These are phyloP conservation scores for Melanogaster broomeanus DNA, from an alignment of 768 basidiomycete genomes.

Conservation along the genomic window DNA sequence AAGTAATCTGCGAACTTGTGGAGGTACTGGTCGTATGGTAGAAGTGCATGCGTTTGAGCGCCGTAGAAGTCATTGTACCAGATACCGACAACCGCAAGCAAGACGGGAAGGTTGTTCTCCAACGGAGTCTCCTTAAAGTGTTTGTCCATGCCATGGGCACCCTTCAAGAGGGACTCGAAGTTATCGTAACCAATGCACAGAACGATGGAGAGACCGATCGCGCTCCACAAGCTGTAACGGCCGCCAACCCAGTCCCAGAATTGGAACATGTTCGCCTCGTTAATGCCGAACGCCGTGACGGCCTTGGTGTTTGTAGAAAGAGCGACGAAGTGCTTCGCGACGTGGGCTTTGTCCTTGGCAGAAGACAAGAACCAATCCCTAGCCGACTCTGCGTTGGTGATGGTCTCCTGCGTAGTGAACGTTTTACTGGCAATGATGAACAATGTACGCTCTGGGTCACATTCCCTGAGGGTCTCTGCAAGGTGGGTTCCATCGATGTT, in stretches of 20 bases:
- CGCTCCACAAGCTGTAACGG: slow-evolving; percentile 97
- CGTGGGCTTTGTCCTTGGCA: slow-evolving; percentile 86
- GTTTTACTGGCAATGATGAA: slow-evolving; percentile 99
- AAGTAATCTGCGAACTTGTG: slow-evolving; percentile 99
- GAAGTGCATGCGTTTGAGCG: slow-evolving; percentile 90
- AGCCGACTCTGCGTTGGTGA: slow-evolving; percentile 96
- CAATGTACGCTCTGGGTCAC: slow-evolving; percentile 89
- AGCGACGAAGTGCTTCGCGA: slow-evolving; percentile 99
- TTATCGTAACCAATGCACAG: slow-evolving; percentile 92
- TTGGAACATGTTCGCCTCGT: slow-evolving; percentile 93
- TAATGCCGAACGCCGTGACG: slow-evolving; percentile 92
- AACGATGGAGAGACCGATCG: slow-evolving; percentile 94
- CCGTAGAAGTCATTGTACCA: slow-evolving; percentile 99
- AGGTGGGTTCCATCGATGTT: slow-evolving; percentile 99
- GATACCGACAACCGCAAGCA: slow-evolving; percentile 86
- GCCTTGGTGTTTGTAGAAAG: slow-evolving; percentile 95
- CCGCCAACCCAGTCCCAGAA: slow-evolving; percentile 99
- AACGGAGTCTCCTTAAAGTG: slow-evolving; percentile 91
- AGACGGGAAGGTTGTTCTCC: slow-evolving; percentile 89
- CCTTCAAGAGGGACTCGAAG: slow-evolving; percentile 86
- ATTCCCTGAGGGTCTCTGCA: slow-evolving; percentile 78
- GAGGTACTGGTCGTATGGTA: slow-evolving; percentile 98
- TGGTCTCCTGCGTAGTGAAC: slow-evolving; percentile 99
- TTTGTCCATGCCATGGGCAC: slow-evolving; percentile 97
- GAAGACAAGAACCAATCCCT: slow-evolving; percentile 88